phyloP scores from a whole-genome alignment of 805 yeast genomes.

The Lipomyces chichibuensis region DNA sequence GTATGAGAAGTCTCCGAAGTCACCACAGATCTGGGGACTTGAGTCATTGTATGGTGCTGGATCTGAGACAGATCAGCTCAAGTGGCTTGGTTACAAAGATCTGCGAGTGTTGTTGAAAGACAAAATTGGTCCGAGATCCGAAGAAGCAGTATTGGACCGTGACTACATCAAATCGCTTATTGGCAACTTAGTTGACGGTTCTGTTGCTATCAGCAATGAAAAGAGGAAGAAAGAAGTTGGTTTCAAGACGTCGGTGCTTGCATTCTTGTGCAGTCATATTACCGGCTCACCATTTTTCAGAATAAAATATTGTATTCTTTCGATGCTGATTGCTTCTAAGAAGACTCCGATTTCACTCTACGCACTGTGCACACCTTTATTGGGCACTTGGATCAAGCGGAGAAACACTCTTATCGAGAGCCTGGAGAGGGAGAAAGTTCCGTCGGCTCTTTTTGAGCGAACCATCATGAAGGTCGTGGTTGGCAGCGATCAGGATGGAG shows the following conservation, averaged over 20 bases:
- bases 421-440: conserved; percentile 55
- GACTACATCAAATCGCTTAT: conserved; percentile 46
- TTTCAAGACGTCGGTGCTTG: conserved; percentile 52
- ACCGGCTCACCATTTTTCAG: conserved; percentile 54
- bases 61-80: conserved; percentile 52
- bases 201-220: conserved; percentile 40
- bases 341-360: conserved; percentile 42
- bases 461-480: conserved; percentile 63
- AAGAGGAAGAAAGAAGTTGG: conserved; percentile 28
- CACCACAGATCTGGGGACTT: conserved; percentile 41
- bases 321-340: conserved; percentile 50
- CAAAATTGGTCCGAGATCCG: conserved; percentile 45
- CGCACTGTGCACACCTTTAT: conserved; percentile 50
- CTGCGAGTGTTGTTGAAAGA: conserved; percentile 51
- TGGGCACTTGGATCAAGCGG: conserved; percentile 52
- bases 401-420: conserved; percentile 52
- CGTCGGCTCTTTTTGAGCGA: conserved; percentile 59
- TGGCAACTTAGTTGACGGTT: conserved; percentile 33
- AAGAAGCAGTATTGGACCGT: conserved; percentile 56
- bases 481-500: conserved; percentile 62
- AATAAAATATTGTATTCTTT: conserved; percentile 57
- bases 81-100: conserved; percentile 65
- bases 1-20: conserved; percentile 33
- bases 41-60: conserved; percentile 58
- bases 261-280: conserved; percentile 75